Conservation (phyloP, 1,284 basidiomycete species). For the Trichosporon sp. region DNA sequence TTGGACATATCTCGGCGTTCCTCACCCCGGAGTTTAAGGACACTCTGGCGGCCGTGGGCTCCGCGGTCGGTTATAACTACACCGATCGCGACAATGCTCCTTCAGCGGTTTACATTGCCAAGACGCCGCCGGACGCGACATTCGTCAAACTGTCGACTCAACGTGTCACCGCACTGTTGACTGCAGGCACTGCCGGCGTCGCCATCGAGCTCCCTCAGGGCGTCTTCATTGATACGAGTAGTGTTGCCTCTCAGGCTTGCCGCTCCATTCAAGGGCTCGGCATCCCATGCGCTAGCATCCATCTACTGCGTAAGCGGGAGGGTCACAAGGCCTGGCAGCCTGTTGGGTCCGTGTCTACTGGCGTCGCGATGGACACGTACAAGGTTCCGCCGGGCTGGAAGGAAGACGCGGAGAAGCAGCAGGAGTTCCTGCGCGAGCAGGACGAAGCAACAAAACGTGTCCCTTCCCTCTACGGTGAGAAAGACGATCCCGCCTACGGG, state of each 20-base stretch:
- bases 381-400: constrained; percentile 66
- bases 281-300: constrained; percentile 33
- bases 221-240: constrained; percentile 69
- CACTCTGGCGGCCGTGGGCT: constrained; percentile 62
- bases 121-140: constrained; percentile 74
- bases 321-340: constrained; percentile 65
- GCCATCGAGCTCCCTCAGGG: constrained; percentile 66
- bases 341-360: constrained; percentile 63
- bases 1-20: constrained; percentile 66
- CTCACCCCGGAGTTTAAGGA: constrained; percentile 65
- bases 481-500: constrained; percentile 29
- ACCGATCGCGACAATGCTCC: constrained; percentile 77
- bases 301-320: constrained; percentile 32
- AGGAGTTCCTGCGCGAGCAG: constrained; percentile 69
- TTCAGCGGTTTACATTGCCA: constrained; percentile 67
- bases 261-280: constrained; percentile 41
- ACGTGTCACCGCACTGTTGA: constrained; percentile 64
- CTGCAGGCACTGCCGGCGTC: constrained; percentile 62
- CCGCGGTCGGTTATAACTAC: constrained; percentile 70
- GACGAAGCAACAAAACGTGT: constrained; percentile 70
- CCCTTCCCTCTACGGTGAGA: constrained; percentile 61
- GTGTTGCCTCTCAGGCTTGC: constrained; percentile 67
- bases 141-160: constrained; percentile 68
- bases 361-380: constrained; percentile 70
- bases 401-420: constrained; percentile 63